phyloP scores from a whole-genome alignment of 2,329 filamentous ascomycete genomes.

The Phoma sp. region DNA sequence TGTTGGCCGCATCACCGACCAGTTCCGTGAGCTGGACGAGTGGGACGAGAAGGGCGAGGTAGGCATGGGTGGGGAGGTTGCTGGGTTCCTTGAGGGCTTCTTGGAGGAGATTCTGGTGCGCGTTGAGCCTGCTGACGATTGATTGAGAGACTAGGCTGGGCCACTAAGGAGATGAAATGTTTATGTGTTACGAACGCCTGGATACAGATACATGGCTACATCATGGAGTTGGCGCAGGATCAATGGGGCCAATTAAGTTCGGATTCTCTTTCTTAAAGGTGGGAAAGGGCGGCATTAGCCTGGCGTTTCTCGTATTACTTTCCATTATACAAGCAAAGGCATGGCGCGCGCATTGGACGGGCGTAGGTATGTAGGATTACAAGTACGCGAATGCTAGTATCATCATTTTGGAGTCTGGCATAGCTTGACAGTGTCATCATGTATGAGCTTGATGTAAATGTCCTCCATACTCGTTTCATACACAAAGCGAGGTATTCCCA shows the following conservation, averaged over 20 bases:
- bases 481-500: no score
- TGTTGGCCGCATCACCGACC: slow-evolving; percentile 79
- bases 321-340: no score
- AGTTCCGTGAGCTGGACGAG: slow-evolving; percentile 89
- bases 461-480: no score
- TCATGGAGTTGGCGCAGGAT: not conserved
- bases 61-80: slow-evolving; percentile 90
- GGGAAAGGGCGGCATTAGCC: slow-evolving; percentile 1
- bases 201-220: not conserved
- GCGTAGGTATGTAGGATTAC: no score
- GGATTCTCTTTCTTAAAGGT: not conserved
- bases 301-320: not conserved
- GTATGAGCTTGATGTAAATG: no score
- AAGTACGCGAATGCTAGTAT: no score
- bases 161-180: not conserved
- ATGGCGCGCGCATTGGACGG: no score
- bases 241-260: not conserved
- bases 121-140: slow-evolving; percentile 83
- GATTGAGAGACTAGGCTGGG: not conserved
- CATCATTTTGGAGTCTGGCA: no score
- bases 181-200: not conserved
- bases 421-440: no score
- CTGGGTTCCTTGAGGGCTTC: slow-evolving; percentile 87
- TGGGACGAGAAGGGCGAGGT: slow-evolving; percentile 86
- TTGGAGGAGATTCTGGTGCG: slow-evolving; percentile 92